Percentiles rank a stretch among this genome's conserved stretches.
Evolutionary conservation across 176 grass and related monocot species (phyloP).

Genomic region (Melocanna baccifera): DNA sequence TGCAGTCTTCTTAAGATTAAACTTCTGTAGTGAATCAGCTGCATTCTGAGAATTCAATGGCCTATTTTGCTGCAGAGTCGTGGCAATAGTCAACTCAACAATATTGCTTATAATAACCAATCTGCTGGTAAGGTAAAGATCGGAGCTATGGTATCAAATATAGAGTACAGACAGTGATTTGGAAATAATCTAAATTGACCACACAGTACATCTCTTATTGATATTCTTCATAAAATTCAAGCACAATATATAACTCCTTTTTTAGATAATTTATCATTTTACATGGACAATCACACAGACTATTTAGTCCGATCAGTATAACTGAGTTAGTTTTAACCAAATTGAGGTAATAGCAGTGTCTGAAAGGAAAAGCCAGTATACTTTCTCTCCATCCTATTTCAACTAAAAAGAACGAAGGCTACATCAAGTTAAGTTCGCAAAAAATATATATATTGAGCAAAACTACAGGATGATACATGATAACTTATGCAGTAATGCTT

Average conservation of each 20-base stretch:
- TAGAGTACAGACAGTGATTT: neutral
- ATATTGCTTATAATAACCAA: neutral
- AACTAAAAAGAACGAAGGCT: neutral
- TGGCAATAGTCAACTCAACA: conserved; percentile 17
- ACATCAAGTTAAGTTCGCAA: neutral
- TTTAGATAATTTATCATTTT: conserved; percentile 7
- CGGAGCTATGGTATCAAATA: neutral
- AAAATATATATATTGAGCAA: neutral
- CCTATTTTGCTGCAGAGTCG: conserved; percentile 80
- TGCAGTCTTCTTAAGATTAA: conserved; percentile 89
- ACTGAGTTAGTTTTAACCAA: neutral
- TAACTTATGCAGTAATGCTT: neutral
- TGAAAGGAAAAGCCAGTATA: neutral
- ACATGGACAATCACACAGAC: neutral
- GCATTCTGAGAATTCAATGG: conserved; percentile 95
- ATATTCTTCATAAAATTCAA: neutral
- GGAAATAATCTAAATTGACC: neutral
- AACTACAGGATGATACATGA: neutral
- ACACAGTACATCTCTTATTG: neutral
- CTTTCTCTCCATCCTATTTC: neutral
- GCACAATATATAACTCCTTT: neutral
- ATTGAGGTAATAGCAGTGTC: neutral
- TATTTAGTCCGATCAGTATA: conserved; percentile 3
- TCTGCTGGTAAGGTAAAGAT: neutral
- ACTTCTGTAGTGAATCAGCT: conserved; percentile 87